Evolutionary conservation across 2,329 filamentous ascomycete genomes (phyloP).

Genomic region (Colletotrichum sp.): DNA sequence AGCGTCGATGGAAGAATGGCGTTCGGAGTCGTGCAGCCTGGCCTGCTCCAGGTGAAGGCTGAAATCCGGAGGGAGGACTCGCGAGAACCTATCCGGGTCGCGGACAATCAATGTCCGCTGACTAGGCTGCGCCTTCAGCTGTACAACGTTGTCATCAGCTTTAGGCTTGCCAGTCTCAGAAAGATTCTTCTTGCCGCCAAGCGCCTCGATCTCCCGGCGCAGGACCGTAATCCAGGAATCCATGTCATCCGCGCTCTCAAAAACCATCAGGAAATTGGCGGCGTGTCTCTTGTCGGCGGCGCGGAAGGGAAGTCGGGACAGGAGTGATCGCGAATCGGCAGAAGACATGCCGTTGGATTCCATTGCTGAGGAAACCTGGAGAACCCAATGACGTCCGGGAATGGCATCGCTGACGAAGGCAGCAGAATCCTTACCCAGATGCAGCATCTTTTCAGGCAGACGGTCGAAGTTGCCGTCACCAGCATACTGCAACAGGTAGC

Average conservation of each 20-base stretch:
- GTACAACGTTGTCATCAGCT: constrained; percentile 37
- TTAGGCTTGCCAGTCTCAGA: constrained; percentile 65
- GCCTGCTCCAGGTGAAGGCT: constrained; percentile 33
- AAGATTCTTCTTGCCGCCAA: constrained; percentile 69
- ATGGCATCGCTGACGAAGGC: constrained; percentile 83
- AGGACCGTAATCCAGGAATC: constrained; percentile 75
- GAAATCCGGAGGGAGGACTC: constrained; percentile 40
- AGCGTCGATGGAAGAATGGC: constrained; percentile 25
- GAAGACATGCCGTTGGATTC: constrained; percentile 60
- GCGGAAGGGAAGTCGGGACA: constrained; percentile 69
- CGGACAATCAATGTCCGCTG: constrained; percentile 53
- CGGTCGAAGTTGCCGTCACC: constrained; percentile 74
- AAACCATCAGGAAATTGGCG: constrained; percentile 73
- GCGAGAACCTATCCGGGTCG: constrained; percentile 53
- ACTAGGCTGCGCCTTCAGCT: constrained; percentile 44
- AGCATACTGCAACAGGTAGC: constrained; percentile 77
- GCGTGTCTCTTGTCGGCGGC: constrained; percentile 60
- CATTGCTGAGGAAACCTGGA: constrained; percentile 74
- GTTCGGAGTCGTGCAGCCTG: constrained; percentile 27
- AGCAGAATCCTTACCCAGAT: constrained; percentile 75
- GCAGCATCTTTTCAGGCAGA: constrained; percentile 75
- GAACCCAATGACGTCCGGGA: constrained; percentile 79
- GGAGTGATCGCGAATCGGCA: constrained; percentile 63
- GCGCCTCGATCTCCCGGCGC: constrained; percentile 71
- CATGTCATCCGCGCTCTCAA: constrained; percentile 77